Evolutionary conservation across 2,329 filamentous ascomycete genomes (phyloP).

Genomic region (Phyllosticta citribraziliensis): DNA sequence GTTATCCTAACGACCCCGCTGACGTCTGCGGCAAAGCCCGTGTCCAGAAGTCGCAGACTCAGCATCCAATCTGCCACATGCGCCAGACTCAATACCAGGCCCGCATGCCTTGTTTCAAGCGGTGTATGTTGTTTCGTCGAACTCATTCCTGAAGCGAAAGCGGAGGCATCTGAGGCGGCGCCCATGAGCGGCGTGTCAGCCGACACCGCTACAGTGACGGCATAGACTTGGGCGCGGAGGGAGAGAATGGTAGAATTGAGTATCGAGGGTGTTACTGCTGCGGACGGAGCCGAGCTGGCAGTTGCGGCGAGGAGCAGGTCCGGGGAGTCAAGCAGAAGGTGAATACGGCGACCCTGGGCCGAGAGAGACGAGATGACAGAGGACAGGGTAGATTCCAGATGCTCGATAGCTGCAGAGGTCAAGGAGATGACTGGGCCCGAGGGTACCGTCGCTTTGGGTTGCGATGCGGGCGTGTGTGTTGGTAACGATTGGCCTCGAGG

Average conservation of each 20-base stretch:
- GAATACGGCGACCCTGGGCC: slow-evolving; percentile 17
- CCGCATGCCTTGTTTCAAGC: slow-evolving; percentile 60
- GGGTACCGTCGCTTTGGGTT: neutral
- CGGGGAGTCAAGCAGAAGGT: slow-evolving; percentile 37
- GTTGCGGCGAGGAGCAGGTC: slow-evolving; percentile 32
- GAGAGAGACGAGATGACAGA: slow-evolving; percentile 9
- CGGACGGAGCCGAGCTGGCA: slow-evolving; percentile 17
- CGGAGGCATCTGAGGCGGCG: slow-evolving; percentile 32
- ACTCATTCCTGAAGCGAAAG: slow-evolving; percentile 13
- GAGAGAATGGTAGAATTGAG: slow-evolving; percentile 20
- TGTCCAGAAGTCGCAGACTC: slow-evolving; percentile 67
- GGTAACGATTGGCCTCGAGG: neutral
- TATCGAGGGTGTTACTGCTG: slow-evolving; percentile 14
- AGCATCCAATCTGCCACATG: slow-evolving; percentile 66
- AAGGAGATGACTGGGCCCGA: slow-evolving; percentile 15
- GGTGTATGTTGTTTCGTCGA: slow-evolving; percentile 40
- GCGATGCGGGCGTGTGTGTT: neutral
- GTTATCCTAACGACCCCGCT: slow-evolving; percentile 78
- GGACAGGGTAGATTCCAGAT: slow-evolving; percentile 20
- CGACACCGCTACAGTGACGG: slow-evolving; percentile 57
- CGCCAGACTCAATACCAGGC: slow-evolving; percentile 61
- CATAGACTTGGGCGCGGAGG: slow-evolving; percentile 46
- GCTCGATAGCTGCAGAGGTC: slow-evolving; percentile 18
- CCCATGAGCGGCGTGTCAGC: slow-evolving; percentile 62
- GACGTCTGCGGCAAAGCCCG: slow-evolving; percentile 80